Percentiles rank a stretch among this genome's conserved stretches.
phyloP scores from a whole-genome alignment of 495 filamentous ascomycete species.

The Tuber calosporum region DNA sequence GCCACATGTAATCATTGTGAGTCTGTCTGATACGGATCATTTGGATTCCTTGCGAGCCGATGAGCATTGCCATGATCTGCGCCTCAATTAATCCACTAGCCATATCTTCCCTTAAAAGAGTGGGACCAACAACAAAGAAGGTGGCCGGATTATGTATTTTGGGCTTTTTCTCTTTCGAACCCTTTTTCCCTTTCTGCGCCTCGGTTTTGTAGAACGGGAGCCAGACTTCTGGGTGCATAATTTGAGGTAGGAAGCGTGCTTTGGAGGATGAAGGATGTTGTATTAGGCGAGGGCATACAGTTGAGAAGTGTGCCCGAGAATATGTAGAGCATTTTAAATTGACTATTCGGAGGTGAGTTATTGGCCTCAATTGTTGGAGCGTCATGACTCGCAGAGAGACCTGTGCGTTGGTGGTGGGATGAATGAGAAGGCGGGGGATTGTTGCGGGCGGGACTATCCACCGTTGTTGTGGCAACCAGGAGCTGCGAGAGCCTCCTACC shows the following conservation, averaged over 20 bases:
- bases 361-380: conserved; percentile 19
- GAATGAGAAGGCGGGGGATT: conserved; percentile 7
- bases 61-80: conserved; percentile 69
- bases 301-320: conserved; percentile 16
- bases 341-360: conserved; percentile 11
- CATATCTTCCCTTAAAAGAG: not conserved
- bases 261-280: conserved; percentile 21
- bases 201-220: conserved; percentile 12
- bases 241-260: conserved; percentile 27
- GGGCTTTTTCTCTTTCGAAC: conserved; percentile 49
- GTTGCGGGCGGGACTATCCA: conserved; percentile 6
- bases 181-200: conserved; percentile 45
- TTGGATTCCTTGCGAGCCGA: conserved; percentile 90
- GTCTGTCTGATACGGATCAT: conserved; percentile 75
- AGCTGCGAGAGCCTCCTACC: not conserved
- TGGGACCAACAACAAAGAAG: conserved; percentile 60
- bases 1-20: conserved; percentile 61
- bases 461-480: conserved; percentile 31
- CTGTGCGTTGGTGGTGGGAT: conserved; percentile 10
- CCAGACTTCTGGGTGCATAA: conserved; percentile 32
- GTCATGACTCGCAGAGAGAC: conserved; percentile 12
- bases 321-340: not conserved
- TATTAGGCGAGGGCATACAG: conserved; percentile 16
- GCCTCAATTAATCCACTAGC: conserved; percentile 12
- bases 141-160: conserved; percentile 77